phyloP scores from a whole-genome alignment of 176 grass and related monocot genomes.

The Echinochloa phyllopogon region DNA sequence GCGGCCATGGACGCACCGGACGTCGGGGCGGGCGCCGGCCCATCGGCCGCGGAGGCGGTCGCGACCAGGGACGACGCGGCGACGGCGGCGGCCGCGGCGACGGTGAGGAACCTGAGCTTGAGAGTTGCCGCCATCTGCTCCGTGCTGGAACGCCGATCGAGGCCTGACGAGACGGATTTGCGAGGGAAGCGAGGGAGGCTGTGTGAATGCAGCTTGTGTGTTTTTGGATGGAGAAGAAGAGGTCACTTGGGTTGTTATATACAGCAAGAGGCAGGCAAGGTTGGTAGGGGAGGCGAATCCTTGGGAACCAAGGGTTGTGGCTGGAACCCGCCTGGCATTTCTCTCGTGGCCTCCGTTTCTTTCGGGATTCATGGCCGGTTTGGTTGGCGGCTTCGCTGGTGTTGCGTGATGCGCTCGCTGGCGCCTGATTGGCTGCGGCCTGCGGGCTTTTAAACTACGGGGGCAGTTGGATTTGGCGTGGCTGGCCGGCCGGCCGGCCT shows the following conservation, averaged over 20 bases:
- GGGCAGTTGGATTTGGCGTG: neutral
- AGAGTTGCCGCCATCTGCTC: slow-evolving; percentile 48
- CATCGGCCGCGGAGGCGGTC: slow-evolving; percentile 37
- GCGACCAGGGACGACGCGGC: slow-evolving; percentile 33
- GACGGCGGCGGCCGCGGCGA: slow-evolving; percentile 10
- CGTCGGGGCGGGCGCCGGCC: slow-evolving; percentile 41
- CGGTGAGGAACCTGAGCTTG: slow-evolving; percentile 52
- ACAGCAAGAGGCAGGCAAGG: neutral
- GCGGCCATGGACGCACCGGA: slow-evolving; percentile 40
- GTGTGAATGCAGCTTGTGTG: neutral
- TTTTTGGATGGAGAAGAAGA: neutral
- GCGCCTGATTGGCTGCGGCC: neutral
- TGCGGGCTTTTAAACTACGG: slow-evolving; percentile 1
- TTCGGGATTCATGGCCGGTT: neutral
- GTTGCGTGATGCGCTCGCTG: neutral
- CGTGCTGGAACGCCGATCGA: too few relatives aligned
- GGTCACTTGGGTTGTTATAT: slow-evolving; percentile 5
- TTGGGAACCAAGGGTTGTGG: slow-evolving; percentile 37
- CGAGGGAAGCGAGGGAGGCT: neutral
- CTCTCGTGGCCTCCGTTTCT: neutral
- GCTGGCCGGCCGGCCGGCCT: neutral
- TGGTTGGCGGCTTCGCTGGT: slow-evolving; percentile 33
- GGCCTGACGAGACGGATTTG: neutral
- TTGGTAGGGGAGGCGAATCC: slow-evolving; percentile 4
- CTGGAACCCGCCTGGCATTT: slow-evolving; percentile 42